Evolutionary conservation across 2,329 filamentous ascomycete genomes (phyloP), one percentile per base, ranked within the genome.

Genomic region (Ophiostoma novo-ulmi): DNA sequence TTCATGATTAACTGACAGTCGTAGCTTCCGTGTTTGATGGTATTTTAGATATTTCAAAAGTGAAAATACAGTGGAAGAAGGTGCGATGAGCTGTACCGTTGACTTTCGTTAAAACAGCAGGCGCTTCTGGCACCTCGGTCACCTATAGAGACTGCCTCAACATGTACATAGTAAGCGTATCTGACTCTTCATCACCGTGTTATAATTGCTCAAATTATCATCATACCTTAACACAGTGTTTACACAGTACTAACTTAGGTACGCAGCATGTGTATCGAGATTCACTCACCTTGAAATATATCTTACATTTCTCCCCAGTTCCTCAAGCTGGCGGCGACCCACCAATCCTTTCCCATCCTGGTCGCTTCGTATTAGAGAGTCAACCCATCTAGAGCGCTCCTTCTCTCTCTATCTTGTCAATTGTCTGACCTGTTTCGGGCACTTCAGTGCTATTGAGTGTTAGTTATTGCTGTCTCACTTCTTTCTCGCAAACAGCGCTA

Each of bases 151-250:
- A 22, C 52, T 26, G 52, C n/a, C 17, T 7, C 41, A 20, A n/a
- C 52, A 58, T 26, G 13, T 26, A 2, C 14, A 44, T 1, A 1
- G 5, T 13, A 17, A 14, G n/a, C 17, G 5, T 48, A 39, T 13
- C 10, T 39, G 10, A 11, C 36, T 48, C 44, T 20, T 11, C 22
- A 26, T 31, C 31, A 31, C 3, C 31, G 8, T 58, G 52, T 58
- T 58, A 58, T 58, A 17, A 58, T 58, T 58, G 52, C 52, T 58
- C 11, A n/a, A 58, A 58, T 58, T 58, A 58, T 58, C 44, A 22
- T 58, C 52, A 58, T 58, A 17, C 52, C 52, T 58, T 58, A 22
- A 22, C 52, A 58, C 52, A 58, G 52, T 58, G 20, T 22, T 11
- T 22, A 26, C 22, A 58, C 52, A 58, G 52, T 58, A 26, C 8